Evolutionary conservation across 345 rosid species (phyloP), one percentile per base, ranked within the genome.

Genomic region (Camelina neglecta): DNA sequence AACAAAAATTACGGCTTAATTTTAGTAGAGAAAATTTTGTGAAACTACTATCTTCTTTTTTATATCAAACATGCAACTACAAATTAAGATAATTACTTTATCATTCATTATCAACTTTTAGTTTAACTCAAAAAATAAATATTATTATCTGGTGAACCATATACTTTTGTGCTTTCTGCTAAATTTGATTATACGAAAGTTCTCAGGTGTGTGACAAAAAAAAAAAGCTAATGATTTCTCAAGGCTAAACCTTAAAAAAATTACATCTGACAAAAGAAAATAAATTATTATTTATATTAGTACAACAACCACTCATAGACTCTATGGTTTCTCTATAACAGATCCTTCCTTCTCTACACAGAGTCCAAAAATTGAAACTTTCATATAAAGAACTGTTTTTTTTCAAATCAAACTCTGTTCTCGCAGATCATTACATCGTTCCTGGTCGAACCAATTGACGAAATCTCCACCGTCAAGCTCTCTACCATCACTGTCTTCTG

Each of bases 111-210:
- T 29, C 31, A 29, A 29, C 31, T 29, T 29, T 26, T 29, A 18
- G 18, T 29, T 29, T 29, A 29, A 29, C 31, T 29, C 4, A 29
- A 29, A 29, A 29, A 29, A 29, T 29, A 29, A 29, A 29, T 29
- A 29, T 31, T 29, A 10, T 3, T 13, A 56, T 70, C 8, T 35
- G 0, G 47, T 50, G 74, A 50, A 51, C 56, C 42, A 41, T 71
- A 49, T 1, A 48, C 73, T 65, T 71, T 76, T 59, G 7, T 58
- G 77, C 81, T 77, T 77, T 77, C 81, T 77, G 81, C 81, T 65
- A 60, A 71, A 72, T 49, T 71, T 65, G 62, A 77, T 77, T n/a
- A 59, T 50, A 72, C 50, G 58, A 72, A 77, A 77, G 69, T 72
- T 71, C 73, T 77, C 77, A 72, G 81, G 81, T 77, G 73, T 56